These are phyloP conservation scores for Exophiala aquamarina DNA, from an alignment of 2,329 filamentous ascomycete species.

Conservation along the genomic window DNA sequence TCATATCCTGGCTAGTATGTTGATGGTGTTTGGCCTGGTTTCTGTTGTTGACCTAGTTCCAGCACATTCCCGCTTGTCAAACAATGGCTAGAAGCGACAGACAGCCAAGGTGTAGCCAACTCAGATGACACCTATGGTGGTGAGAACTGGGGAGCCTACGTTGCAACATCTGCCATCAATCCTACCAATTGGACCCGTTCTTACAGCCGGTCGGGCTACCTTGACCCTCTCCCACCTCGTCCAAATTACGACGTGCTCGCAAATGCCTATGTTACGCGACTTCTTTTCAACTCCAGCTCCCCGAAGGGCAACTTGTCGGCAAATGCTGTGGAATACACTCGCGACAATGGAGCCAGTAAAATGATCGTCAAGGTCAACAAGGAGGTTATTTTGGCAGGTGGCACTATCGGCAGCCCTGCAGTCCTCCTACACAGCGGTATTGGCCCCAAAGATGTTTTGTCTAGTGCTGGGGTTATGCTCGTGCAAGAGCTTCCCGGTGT, in stretches of 20 bases:
- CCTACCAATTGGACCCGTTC: constrained; percentile 38
- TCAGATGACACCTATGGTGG: constrained; percentile 35
- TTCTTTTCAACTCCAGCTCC: constrained; percentile 29
- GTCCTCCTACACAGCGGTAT: constrained; percentile 65
- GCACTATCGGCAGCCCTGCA: constrained; percentile 64
- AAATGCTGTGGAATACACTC: constrained; percentile 34
- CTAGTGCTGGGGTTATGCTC: constrained; percentile 54
- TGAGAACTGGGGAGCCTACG: constrained; percentile 33
- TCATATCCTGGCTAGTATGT: constrained; percentile 36
- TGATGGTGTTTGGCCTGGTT: not conserved
- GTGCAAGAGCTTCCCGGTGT: constrained; percentile 61
- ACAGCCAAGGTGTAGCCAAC: constrained; percentile 29
- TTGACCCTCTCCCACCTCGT: constrained; percentile 34
- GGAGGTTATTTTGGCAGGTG: constrained; percentile 50
- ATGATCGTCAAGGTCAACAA: constrained; percentile 41
- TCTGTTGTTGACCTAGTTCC: constrained; percentile 13
- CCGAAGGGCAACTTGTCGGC: constrained; percentile 31
- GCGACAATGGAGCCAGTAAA: constrained; percentile 31
- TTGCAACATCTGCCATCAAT: constrained; percentile 37
- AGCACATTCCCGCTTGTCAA: constrained; percentile 29
- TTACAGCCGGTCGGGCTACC: constrained; percentile 37
- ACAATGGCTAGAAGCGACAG: constrained; percentile 17
- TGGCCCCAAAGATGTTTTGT: constrained; percentile 57
- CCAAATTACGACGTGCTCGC: constrained; percentile 34
- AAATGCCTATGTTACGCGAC: constrained; percentile 23